Conservation (phyloP, 495 filamentous ascomycete species). For the Astrothelium subdiscretum region DNA sequence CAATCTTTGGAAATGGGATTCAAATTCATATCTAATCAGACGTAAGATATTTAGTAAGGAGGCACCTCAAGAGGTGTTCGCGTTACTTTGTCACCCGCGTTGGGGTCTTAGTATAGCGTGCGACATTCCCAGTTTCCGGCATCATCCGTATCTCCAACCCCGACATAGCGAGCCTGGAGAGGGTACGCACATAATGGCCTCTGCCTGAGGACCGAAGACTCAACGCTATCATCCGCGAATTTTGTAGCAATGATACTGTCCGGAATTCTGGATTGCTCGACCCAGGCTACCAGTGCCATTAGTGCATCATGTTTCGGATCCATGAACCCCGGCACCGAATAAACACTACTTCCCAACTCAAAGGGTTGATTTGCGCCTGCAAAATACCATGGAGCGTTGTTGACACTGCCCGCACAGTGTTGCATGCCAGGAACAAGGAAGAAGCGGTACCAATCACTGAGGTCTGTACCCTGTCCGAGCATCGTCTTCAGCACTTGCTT, state of each 20-base stretch:
- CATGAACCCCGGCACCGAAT: constrained; percentile 31
- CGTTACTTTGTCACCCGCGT: no score
- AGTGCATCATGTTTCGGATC: constrained; percentile 36
- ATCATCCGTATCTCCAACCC: constrained; percentile 15
- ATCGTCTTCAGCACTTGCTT: constrained; percentile 30
- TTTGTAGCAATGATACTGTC: constrained; percentile 23
- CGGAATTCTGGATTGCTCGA: constrained; percentile 30
- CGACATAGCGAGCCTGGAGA: constrained; percentile 15
- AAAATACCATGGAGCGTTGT: constrained; percentile 27
- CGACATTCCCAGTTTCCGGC: constrained; percentile 20
- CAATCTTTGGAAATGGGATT: no score
- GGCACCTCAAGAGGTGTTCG: no score
- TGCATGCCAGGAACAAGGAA: constrained; percentile 39
- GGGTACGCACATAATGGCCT: constrained; percentile 25
- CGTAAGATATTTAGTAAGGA: no score
- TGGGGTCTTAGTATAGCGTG: background rate
- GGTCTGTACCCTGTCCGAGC: constrained; percentile 15
- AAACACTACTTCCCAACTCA: constrained; percentile 6
- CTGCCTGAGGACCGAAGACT: constrained; percentile 18
- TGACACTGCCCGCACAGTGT: constrained; percentile 22
- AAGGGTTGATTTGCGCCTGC: constrained; percentile 14
- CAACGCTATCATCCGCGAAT: constrained; percentile 19
- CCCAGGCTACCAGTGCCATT: constrained; percentile 42
- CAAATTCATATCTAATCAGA: no score
- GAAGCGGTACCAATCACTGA: constrained; percentile 29